Conservation (phyloP, 768 basidiomycete genomes). For the Sporobolomyces pararoseus region DNA sequence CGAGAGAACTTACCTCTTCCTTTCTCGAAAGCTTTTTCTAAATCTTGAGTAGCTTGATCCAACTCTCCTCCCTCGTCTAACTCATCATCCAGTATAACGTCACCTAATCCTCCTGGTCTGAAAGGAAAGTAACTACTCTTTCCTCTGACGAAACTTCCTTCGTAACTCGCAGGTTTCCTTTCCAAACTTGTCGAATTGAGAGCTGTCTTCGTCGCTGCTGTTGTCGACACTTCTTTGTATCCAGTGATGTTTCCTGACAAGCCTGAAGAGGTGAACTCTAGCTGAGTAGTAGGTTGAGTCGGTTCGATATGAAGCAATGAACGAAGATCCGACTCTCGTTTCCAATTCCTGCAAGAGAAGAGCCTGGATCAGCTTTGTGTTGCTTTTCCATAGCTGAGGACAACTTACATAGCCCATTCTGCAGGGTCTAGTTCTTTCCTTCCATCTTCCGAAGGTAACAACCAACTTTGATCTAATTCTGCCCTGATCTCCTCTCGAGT, state of each 20-base stretch:
- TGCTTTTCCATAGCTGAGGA: too few relatives aligned
- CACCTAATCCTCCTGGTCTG: constrained; percentile 86
- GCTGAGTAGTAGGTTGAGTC: constrained; percentile 67
- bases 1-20: constrained; percentile 33
- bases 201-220: constrained; percentile 58
- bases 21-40: constrained; percentile 47
- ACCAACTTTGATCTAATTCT: constrained; percentile 23
- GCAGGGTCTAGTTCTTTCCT: constrained; percentile 22
- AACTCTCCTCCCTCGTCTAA: constrained; percentile 51
- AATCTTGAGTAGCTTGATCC: constrained; percentile 17
- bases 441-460: constrained; percentile 20
- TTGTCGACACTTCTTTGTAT: constrained; percentile 64
- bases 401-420: constrained; percentile 37
- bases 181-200: constrained; percentile 79
- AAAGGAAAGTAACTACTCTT: constrained; percentile 92
- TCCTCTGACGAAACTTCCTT: constrained; percentile 77
- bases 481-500: constrained; percentile 57
- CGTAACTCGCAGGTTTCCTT: constrained; percentile 72
- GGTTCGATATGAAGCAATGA: constrained; percentile 64
- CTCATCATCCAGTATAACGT: constrained; percentile 52
- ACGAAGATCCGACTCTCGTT: constrained; percentile 51
- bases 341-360: constrained; percentile 43
- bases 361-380: too few relatives aligned
- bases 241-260: constrained; percentile 75
- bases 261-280: constrained; percentile 71